Base-by-base conservation (phyloP, 2,329 filamentous ascomycete genomes). In the Ascochyta lentis region DNA sequence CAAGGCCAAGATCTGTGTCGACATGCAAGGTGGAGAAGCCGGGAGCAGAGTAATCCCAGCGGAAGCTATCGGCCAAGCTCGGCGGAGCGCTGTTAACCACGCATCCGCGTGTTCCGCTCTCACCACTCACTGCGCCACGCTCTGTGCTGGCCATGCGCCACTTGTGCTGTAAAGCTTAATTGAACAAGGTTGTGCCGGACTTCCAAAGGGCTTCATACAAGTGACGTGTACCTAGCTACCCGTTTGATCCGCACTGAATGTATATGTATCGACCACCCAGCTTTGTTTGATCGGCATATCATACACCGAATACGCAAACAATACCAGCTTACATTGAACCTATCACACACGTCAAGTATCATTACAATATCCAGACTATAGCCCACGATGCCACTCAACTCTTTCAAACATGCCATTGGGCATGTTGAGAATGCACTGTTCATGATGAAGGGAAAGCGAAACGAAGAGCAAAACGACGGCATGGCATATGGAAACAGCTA, bases 361-460 rank as follows among this genome's bases (percentile, higher is more conserved):
- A 23, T 19, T 42, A 3, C 24, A 8, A 29, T 2, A 44, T 26
- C 27, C 9, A 7, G 22, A 16, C 3, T n/a, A 22, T 7, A 16
- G 15, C 13, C 6, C 19, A 23, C 5, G 2, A 56, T 51, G 54
- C 43, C 54, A 43, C 39, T 58, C 13, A 58, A 39, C 19, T 58
- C 55, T 22, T 39, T 58, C n/a, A 48, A 29, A 15, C 41, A 54
- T 46, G 55, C 45, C 34, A 45, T 58, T 19, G 49, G 55, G 27
- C 55, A 58, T 10, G 55, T 58, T n/a, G 55, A 58, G 35, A 58
- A 49, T 24, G 49, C 55, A 16, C n/a, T 58, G 6, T 53, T 46
- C 24, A 53, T 58, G 44, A 47, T 58, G 55, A 58, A 58, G 19
- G 41, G 41, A 4, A 49, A 38, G 29, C 16, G 49, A 27, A 8